phyloP scores from a whole-genome alignment of 2,329 filamentous ascomycete genomes.

The Zelopaecilomyces penicillatus region DNA sequence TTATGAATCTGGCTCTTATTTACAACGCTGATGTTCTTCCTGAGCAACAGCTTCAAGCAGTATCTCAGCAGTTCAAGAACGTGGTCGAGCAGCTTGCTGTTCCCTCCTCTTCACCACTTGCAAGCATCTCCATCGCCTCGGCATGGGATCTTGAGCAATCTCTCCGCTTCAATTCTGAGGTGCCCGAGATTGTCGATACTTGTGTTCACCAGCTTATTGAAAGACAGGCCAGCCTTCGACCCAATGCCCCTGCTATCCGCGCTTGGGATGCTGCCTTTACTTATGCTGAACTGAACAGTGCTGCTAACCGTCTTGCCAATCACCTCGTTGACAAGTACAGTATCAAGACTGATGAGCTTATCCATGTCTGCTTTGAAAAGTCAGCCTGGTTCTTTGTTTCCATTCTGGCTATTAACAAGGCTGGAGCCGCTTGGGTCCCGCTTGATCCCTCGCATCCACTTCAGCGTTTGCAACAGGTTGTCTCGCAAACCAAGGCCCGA shows the following conservation, averaged over 20 bases:
- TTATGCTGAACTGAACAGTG: conserved; percentile 25
- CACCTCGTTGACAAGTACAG: conserved; percentile 2
- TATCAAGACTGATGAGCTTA: conserved; percentile 10
- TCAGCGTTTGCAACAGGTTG: conserved; percentile 1
- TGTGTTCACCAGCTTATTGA: conserved; percentile 9
- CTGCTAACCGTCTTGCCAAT: conserved; percentile 8
- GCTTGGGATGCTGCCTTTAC: conserved; percentile 23
- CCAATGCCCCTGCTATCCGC: conserved; percentile 2
- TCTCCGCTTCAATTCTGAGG: conserved; percentile 2
- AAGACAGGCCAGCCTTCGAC: conserved; percentile 1
- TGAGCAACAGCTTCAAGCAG: conserved; percentile 1
- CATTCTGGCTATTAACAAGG: conserved; percentile 11
- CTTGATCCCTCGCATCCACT: conserved; percentile 4
- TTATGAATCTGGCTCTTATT: conserved; percentile 4
- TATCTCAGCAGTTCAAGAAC: conserved; percentile 6
- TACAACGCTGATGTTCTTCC: not conserved
- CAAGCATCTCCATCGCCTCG: conserved; percentile 1
- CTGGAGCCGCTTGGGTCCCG: conserved; percentile 9
- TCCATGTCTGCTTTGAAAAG: conserved; percentile 9
- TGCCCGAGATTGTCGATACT: conserved; percentile 2
- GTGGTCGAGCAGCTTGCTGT: conserved; percentile 3
- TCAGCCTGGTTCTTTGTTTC: conserved; percentile 13
- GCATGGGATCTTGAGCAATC: conserved; percentile 2
- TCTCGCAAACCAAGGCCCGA: not conserved
- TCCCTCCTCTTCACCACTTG: not conserved